phyloP scores from a whole-genome alignment of 768 basidiomycete genomes.

The Serendipita sp. region DNA sequence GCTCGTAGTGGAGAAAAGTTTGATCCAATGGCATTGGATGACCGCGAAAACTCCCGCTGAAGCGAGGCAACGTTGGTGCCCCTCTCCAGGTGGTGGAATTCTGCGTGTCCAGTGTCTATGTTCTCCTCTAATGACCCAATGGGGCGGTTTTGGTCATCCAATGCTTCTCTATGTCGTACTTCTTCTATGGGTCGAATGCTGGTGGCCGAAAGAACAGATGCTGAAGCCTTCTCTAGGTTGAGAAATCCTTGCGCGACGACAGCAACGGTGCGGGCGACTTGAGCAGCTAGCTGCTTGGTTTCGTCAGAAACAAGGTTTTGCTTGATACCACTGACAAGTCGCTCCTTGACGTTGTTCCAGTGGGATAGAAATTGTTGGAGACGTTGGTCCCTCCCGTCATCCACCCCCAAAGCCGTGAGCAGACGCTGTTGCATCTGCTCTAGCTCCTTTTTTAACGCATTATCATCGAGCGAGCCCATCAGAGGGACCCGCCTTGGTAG shows the following conservation, averaged over 20 bases:
- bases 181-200: too few relatives aligned
- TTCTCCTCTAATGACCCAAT: too few relatives aligned
- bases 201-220: not conserved
- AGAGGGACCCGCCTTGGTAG: not conserved
- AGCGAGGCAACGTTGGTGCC: too few relatives aligned
- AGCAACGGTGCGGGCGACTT: not conserved
- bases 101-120: too few relatives aligned
- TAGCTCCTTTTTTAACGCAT: not conserved
- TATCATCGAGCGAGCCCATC: not conserved
- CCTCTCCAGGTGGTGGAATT: too few relatives aligned
- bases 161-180: too few relatives aligned
- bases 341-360: not conserved
- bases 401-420: not conserved
- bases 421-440: not conserved
- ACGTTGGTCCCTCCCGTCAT: not conserved
- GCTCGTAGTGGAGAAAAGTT: too few relatives aligned
- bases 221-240: not conserved
- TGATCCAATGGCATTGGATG: too few relatives aligned
- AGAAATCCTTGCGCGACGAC: not conserved
- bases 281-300: slow-evolving; percentile 5
- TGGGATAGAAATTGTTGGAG: not conserved
- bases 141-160: too few relatives aligned
- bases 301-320: not conserved
- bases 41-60: too few relatives aligned
- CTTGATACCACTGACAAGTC: not conserved